Conservation (phyloP, 2,329 filamentous ascomycete genomes). For the Bipolaris gigantea region DNA sequence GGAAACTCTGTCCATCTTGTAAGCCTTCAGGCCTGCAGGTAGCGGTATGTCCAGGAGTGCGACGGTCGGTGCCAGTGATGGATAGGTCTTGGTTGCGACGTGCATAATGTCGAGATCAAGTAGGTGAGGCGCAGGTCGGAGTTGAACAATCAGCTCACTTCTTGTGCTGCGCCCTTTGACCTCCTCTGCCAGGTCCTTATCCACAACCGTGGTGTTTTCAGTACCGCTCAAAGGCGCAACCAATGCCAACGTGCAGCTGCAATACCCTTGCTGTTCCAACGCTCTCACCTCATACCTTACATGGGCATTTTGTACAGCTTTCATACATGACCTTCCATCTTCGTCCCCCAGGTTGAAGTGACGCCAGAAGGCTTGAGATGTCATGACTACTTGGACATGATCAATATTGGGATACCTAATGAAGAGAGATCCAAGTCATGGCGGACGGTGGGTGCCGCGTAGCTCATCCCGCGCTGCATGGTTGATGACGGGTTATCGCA, state of each 20-base stretch:
- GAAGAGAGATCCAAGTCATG: neutral
- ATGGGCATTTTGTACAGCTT: constrained; percentile 6
- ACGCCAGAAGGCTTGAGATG: constrained; percentile 3
- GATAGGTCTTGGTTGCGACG: constrained; percentile 27
- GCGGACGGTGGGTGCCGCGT: neutral
- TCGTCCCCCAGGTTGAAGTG: neutral
- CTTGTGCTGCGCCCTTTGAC: neutral
- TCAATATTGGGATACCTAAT: neutral
- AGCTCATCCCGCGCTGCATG: constrained; percentile 13
- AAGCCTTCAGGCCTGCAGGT: constrained; percentile 20
- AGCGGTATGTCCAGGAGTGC: constrained; percentile 11
- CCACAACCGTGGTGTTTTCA: neutral
- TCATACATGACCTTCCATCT: neutral
- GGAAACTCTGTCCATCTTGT: constrained; percentile 31
- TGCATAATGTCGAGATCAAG: constrained; percentile 24
- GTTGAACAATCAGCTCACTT: constrained; percentile 26
- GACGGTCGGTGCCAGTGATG: constrained; percentile 25
- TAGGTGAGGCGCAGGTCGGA: constrained; percentile 30
- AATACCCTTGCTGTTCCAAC: constrained; percentile 15
- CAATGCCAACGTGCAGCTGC: constrained; percentile 17
- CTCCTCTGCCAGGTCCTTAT: neutral
- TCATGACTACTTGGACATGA: neutral
- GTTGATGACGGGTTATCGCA: neutral
- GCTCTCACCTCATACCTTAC: constrained; percentile 6
- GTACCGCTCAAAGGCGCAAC: neutral